phyloP scores from a whole-genome alignment of 306 rosid genomes.

The Inga leiocalycina region DNA sequence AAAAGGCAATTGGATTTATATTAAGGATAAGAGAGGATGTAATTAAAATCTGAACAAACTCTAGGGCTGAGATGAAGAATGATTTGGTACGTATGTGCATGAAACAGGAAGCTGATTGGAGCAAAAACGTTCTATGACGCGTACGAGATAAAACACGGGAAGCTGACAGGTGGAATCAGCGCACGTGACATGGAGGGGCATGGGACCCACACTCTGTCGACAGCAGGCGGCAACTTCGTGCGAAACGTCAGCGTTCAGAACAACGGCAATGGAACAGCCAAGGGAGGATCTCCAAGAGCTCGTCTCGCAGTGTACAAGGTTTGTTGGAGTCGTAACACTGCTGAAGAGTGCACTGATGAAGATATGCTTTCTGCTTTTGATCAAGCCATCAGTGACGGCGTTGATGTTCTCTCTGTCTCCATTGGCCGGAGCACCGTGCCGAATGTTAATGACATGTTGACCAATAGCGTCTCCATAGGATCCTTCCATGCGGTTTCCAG shows the following conservation, averaged over 20 bases:
- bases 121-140: neutral
- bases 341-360: slow-evolving; percentile 47
- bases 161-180: neutral
- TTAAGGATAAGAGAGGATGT: no score
- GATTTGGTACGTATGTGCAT: no score
- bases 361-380: slow-evolving; percentile 70
- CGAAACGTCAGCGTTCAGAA: slow-evolving; percentile 36
- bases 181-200: neutral
- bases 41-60: no score
- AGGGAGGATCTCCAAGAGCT: slow-evolving; percentile 86
- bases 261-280: slow-evolving; percentile 68
- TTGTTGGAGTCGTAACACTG: slow-evolving; percentile 48
- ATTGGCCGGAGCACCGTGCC: slow-evolving; percentile 24
- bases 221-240: neutral
- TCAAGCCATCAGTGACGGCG: slow-evolving; percentile 73
- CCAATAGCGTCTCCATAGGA: slow-evolving; percentile 47
- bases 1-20: no score
- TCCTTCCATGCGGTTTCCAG: slow-evolving; percentile 60
- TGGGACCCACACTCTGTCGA: neutral
- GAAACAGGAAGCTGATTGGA: neutral
- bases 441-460: neutral
- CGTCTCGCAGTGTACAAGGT: slow-evolving; percentile 77
- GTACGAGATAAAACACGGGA: neutral
- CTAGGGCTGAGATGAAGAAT: slow-evolving; percentile 48
- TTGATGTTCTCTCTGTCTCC: slow-evolving; percentile 60